Conservation (phyloP, 2,329 filamentous ascomycete species). For the Fusarium oxysporum region DNA sequence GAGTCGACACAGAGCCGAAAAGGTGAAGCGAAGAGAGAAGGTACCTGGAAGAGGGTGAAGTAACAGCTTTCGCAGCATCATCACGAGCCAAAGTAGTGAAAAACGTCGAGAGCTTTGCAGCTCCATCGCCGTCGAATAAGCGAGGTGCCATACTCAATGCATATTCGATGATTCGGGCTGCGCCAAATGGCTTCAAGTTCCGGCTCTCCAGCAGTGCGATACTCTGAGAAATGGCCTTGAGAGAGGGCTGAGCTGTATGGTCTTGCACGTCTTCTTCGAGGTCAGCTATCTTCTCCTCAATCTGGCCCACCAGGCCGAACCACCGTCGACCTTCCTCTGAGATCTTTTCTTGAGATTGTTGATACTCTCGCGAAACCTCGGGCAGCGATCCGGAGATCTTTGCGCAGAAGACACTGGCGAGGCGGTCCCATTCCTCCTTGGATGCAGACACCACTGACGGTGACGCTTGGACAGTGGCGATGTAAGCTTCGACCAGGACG, state of each 20-base stretch:
- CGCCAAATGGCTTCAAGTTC: constrained; percentile 69
- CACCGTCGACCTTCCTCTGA: constrained; percentile 75
- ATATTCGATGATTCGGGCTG: constrained; percentile 59
- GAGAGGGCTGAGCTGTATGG: constrained; percentile 48
- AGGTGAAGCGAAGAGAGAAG: constrained; percentile 74
- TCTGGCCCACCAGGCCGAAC: constrained; percentile 66
- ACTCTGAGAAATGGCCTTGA: constrained; percentile 48
- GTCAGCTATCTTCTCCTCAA: constrained; percentile 52
- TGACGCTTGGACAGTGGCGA: constrained; percentile 55
- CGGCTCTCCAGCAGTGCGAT: constrained; percentile 60
- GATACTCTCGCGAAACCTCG: constrained; percentile 82
- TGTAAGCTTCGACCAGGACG: constrained; percentile 61
- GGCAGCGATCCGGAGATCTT: constrained; percentile 80
- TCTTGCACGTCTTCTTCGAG: constrained; percentile 41
- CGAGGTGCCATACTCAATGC: constrained; percentile 53
- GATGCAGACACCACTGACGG: constrained; percentile 62
- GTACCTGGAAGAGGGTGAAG: constrained; percentile 75
- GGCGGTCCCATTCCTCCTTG: constrained; percentile 68
- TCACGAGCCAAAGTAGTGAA: constrained; percentile 64
- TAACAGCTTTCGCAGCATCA: constrained; percentile 68
- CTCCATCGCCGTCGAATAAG: constrained; percentile 53
- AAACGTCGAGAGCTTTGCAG: constrained; percentile 54
- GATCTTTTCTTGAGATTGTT: constrained; percentile 76
- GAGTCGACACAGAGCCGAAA: constrained; percentile 57
- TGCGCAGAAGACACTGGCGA: constrained; percentile 72